Evolutionary conservation across 345 rosid species (phyloP).

Genomic region (Clarkia xantiana): DNA sequence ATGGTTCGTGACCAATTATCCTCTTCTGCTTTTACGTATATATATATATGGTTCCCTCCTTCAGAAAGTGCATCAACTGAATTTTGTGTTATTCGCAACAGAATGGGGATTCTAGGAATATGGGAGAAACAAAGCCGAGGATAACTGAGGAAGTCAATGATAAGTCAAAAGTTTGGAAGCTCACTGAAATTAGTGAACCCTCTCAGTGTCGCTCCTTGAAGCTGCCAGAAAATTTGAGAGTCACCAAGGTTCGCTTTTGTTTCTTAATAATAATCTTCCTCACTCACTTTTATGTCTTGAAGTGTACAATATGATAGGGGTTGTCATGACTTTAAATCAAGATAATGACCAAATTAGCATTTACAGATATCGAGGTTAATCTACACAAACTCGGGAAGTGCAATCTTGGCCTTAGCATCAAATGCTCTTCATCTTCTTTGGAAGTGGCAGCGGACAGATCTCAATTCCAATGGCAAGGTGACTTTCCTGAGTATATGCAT

Average conservation of each 20-base stretch:
- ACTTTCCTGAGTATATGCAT: neutral
- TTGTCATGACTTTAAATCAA: neutral
- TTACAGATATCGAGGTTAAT: conserved; percentile 64
- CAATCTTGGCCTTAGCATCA: conserved; percentile 70
- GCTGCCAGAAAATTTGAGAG: conserved; percentile 44
- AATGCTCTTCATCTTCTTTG: conserved; percentile 62
- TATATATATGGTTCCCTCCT: conserved; percentile 19
- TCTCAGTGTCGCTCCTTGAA: conserved; percentile 60
- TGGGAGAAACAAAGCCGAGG: conserved; percentile 38
- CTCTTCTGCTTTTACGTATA: conserved; percentile 15
- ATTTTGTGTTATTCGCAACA: neutral
- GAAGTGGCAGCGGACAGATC: conserved; percentile 65
- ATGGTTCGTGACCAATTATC: conserved; percentile 1
- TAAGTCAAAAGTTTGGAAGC: conserved; percentile 56
- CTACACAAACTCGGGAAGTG: conserved; percentile 73
- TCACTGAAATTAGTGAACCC: conserved; percentile 63
- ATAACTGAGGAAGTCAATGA: conserved; percentile 46
- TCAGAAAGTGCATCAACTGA: conserved; percentile 46
- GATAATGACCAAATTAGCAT: neutral
- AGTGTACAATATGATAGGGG: too few relatives aligned
- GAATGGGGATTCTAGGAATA: conserved; percentile 3
- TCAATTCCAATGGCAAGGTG: conserved; percentile 82
- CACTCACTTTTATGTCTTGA: too few relatives aligned
- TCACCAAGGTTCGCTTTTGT: conserved; percentile 40
- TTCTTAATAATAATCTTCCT: too few relatives aligned